Evolutionary conservation across 1,284 basidiomycete genomes (phyloP), one percentile per base, ranked within the genome.

Genomic region (Papiliotrema fonsecae): DNA sequence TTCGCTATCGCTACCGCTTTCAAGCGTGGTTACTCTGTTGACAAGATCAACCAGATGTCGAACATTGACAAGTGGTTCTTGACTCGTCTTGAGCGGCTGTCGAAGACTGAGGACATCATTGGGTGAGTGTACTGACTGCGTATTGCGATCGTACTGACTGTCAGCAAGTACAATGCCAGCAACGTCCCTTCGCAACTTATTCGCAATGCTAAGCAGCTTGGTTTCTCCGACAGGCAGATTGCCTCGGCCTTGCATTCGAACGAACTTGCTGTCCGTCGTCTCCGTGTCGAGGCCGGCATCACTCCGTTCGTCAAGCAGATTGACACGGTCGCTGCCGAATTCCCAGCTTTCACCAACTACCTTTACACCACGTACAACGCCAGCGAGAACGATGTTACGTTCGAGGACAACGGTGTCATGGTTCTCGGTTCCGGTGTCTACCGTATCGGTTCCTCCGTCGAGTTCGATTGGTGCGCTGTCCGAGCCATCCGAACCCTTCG

Each of bases 391-490:
- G 94, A 97, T 65, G 76, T 98, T 62, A 74, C 76, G 11, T 97
- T 97, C 75, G 76, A 84, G 49, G 96, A 98, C 67, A 82, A 87
- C 54, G 94, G 94, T 62, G 85, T 97, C 54, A 96, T 98, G 83
- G 94, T 97, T 13, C 82, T 97, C 28, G 96, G 94, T 25, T 97
- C 96, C 24, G 94, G 94, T 62, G 94, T 97, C 16, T 98, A 98
- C 77, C 86, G 96, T 50, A 98, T 98, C 63, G 94, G 96, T 30
- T 97, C 92, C 1, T 97, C 92, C 2, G 96, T 98, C 73, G 96
- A 98, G 76, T 98, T 98, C 75, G 94, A 98, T 73, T 98, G 94
- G 96, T 98, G 94, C 75, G 94, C 94, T 18, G 96, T 98, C 44
- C 86, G 93, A 45, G 91, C 93, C 25, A 97, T 97, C 73, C 80